Percentiles rank a stretch among this genome's conserved stretches.
Evolutionary conservation across 2,329 filamentous ascomycete species (phyloP).

Genomic region (Verticillium nubilum): DNA sequence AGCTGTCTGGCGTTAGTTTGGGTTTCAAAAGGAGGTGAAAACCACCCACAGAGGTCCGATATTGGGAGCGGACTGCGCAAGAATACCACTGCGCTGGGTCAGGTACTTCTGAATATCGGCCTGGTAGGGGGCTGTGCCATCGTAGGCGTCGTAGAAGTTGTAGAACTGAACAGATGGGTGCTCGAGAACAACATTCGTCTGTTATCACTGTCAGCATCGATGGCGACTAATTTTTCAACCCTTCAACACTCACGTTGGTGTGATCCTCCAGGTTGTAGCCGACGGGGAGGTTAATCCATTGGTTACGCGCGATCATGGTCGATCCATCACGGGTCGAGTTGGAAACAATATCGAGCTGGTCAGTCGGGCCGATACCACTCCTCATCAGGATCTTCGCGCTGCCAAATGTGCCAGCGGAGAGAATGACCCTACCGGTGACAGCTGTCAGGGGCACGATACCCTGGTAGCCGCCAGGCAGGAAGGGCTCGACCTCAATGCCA

Average conservation of each 20-base stretch:
- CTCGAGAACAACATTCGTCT: constrained; percentile 41
- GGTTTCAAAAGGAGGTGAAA: neutral
- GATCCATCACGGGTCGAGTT: constrained; percentile 39
- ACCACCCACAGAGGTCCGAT: constrained; percentile 51
- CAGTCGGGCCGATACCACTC: constrained; percentile 60
- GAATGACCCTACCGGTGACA: constrained; percentile 57
- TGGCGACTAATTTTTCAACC: neutral
- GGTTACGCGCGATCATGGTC: constrained; percentile 41
- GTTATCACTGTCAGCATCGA: neutral
- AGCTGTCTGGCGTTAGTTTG: constrained; percentile 30
- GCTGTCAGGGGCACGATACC: constrained; percentile 56
- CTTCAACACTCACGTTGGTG: constrained; percentile 30
- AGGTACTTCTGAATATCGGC: constrained; percentile 39
- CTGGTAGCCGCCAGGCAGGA: constrained; percentile 44
- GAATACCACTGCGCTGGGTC: constrained; percentile 48
- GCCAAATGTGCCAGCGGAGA: constrained; percentile 65
- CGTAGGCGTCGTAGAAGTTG: constrained; percentile 59
- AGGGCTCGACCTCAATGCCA: constrained; percentile 61
- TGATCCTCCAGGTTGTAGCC: constrained; percentile 56
- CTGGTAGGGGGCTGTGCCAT: constrained; percentile 30
- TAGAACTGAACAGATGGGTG: constrained; percentile 49
- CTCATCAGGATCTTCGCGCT: constrained; percentile 63
- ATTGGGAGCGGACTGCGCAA: constrained; percentile 60
- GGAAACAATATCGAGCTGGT: constrained; percentile 50
- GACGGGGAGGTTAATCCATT: constrained; percentile 55